phyloP scores from a whole-genome alignment of 108 stramenopile species.

The Nannochloropsis salina region DNA sequence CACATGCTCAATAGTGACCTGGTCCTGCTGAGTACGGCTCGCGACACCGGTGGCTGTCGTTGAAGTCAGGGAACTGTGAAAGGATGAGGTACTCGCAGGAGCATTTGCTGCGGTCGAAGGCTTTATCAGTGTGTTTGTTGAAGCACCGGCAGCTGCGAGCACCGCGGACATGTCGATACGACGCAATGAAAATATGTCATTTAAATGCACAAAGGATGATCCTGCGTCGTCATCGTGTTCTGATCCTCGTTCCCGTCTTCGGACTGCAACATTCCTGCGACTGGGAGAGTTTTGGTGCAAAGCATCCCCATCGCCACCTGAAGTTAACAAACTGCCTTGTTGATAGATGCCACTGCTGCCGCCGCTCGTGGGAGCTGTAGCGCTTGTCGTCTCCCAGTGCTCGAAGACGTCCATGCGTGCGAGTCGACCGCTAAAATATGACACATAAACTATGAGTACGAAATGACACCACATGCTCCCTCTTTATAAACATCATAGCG shows the following conservation, averaged over 20 bases:
- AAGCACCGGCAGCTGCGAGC: background rate
- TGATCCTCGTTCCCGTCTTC: background rate
- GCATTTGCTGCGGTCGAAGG: background rate
- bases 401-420: conserved; percentile 13
- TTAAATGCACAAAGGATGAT: background rate
- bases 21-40: background rate
- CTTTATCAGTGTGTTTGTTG: background rate
- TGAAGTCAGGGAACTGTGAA: background rate
- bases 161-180: background rate
- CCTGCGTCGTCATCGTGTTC: background rate
- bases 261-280: background rate
- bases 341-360: background rate
- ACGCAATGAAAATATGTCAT: background rate
- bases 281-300: background rate
- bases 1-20: background rate
- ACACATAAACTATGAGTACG: too few relatives aligned
- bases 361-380: background rate
- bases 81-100: background rate
- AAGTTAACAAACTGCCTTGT: background rate
- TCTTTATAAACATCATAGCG: too few relatives aligned
- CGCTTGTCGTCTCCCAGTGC: background rate
- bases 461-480: too few relatives aligned
- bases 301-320: background rate
- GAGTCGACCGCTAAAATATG: too few relatives aligned
- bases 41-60: background rate